Conservation (phyloP, 371 early-diverging fungal genomes). For the Rhizopus delemar region DNA sequence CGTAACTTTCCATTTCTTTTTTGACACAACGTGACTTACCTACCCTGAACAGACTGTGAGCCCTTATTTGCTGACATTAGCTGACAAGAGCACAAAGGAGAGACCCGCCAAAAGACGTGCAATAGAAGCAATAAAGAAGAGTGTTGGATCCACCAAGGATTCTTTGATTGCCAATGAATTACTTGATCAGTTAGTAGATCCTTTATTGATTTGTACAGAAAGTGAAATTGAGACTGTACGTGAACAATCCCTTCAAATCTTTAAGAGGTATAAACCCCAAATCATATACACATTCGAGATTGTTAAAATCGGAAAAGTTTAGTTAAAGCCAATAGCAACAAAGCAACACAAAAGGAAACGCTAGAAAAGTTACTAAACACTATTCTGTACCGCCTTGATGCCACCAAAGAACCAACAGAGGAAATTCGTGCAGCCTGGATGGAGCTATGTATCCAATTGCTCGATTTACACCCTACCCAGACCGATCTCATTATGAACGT, state of each 20-base stretch:
- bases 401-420: conserved; percentile 26
- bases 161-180: conserved; percentile 11
- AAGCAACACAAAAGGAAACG: background rate
- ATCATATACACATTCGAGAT: background rate
- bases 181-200: background rate
- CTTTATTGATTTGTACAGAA: conserved; percentile 19
- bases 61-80: conserved; percentile 10
- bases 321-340: conserved; percentile 1
- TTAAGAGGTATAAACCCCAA: conserved; percentile 18
- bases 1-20: background rate
- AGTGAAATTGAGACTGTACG: conserved; percentile 32
- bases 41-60: conserved; percentile 10
- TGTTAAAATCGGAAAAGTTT: conserved; percentile 5
- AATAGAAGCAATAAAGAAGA: conserved; percentile 22
- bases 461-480: conserved; percentile 1
- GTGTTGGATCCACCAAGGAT: conserved; percentile 9
- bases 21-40: background rate
- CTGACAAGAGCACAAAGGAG: conserved; percentile 19
- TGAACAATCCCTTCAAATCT: conserved; percentile 24
- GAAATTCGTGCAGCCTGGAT: conserved; percentile 33
- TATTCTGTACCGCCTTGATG: background rate
- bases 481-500: conserved; percentile 20
- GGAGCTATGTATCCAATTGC: conserved; percentile 3
- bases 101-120: conserved; percentile 25
- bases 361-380: background rate